Evolutionary conservation across 495 filamentous ascomycete genomes (phyloP).

Genomic region (Delitschia confertaspora): DNA sequence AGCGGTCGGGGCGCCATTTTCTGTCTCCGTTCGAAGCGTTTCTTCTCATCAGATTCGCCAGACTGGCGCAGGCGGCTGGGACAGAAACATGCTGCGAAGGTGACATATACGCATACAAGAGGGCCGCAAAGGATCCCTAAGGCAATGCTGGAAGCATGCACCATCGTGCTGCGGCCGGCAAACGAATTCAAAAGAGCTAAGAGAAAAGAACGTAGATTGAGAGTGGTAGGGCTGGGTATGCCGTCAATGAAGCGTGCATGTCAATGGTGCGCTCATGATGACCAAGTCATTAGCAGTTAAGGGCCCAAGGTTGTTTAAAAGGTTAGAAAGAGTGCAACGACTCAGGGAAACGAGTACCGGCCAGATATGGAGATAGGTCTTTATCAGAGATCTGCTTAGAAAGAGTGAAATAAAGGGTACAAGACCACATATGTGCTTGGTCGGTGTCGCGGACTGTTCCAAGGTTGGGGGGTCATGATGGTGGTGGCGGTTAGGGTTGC

Average conservation of each 20-base stretch:
- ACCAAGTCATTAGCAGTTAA: background rate
- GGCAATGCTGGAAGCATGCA: conserved; percentile 6
- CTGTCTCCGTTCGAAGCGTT: conserved; percentile 20
- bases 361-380: no score
- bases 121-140: conserved; percentile 14
- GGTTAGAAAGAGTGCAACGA: no score
- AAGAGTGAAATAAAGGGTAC: no score
- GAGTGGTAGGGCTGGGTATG: no score
- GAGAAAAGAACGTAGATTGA: background rate
- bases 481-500: no score
- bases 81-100: conserved; percentile 16
- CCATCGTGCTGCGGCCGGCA: background rate
- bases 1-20: conserved; percentile 16
- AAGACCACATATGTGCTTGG: no score
- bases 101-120: conserved; percentile 9
- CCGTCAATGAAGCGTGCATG: background rate
- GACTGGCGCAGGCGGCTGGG: conserved; percentile 8
- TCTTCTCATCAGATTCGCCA: conserved; percentile 15
- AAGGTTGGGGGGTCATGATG: no score
- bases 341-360: no score
- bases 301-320: background rate
- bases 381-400: no score
- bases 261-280: conserved; percentile 6
- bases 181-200: background rate
- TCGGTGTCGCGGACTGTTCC: no score